Base-by-base conservation (phyloP, 1,139 yeast genomes). In the Lizanozyma gosingica region DNA sequence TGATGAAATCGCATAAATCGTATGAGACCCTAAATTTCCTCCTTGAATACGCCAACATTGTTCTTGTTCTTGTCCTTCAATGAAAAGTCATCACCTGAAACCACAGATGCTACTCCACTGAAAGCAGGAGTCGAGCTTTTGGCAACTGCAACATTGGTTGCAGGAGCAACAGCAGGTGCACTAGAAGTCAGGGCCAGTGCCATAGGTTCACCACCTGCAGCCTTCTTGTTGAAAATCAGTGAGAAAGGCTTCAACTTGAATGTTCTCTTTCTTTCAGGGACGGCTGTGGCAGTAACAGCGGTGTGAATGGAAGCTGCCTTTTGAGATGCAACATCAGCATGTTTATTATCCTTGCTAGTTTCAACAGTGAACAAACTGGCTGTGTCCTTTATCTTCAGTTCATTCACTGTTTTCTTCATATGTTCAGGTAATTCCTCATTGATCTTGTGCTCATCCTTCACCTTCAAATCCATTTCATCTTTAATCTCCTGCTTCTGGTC, bases 371-470 rank as follows among this genome's bases (percentile, higher is more conserved):
- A 69, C 18, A 70, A 53, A 1, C 72, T 65, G 2, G 67, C 60
- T 18, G 71, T 64, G 47, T 71, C 76, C 38, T 59, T 59, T 36
- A 68, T 54, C 46, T 61, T 63, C 41, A 54, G 54, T 47, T 71
- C 77, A 44, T 66, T 55, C 17, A 76, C 55, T 3, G 69, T 71
- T 37, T 55, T 54, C 45, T 62, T 64, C 51, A 76, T 62, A 55
- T 76, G 81, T 39, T 71, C 77, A 14, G 82, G 82, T 47, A 74
- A 67, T 46, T 67, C 74, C 17, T 50, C 54, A 49, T 75, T 74
- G 47, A 76, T 70, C 43, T 56, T 61, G 47, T 65, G 68, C 47
- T 68, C 75, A 35, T 63, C 69, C 47, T 62, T 62, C 22, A 69
- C 69, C 49, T 56, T 55, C 34, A 60, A 60, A 33, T 65, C 65